Conservation (phyloP, 2,329 filamentous ascomycete genomes). For the Neopestalotiopsis sp. region DNA sequence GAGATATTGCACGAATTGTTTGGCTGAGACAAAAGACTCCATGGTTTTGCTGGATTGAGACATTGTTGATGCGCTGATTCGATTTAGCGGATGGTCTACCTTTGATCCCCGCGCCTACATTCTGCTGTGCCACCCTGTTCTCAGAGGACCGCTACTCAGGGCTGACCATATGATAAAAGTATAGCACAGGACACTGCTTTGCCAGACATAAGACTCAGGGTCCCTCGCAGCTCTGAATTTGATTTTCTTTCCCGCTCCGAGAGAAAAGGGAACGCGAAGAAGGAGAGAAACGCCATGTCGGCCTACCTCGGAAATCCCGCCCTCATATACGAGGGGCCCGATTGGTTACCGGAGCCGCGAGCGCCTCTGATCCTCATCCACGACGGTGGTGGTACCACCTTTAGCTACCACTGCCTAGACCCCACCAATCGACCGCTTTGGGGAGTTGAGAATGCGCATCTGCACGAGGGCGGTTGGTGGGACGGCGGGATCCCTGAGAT, state of each 20-base stretch:
- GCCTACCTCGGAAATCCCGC: constrained; percentile 29
- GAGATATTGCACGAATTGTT: too few species aligned
- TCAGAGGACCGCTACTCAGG: neutral
- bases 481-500: constrained; percentile 60
- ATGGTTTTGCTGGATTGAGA: neutral
- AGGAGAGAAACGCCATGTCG: neutral
- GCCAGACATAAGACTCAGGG: too few species aligned
- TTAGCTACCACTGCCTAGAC: constrained; percentile 61
- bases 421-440: constrained; percentile 55
- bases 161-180: neutral
- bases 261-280: too few species aligned
- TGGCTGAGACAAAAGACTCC: too few species aligned
- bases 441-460: constrained; percentile 61
- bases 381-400: constrained; percentile 66
- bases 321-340: constrained; percentile 34
- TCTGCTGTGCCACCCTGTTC: neutral
- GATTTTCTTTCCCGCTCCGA: too few species aligned
- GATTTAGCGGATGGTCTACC: neutral
- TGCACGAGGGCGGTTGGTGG: constrained; percentile 52
- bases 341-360: constrained; percentile 24
- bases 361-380: constrained; percentile 63
- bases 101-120: neutral
- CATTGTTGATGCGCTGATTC: neutral
- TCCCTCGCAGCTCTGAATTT: too few species aligned
- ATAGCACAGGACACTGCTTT: too few species aligned